Evolutionary conservation across 2,329 filamentous ascomycete genomes (phyloP), one percentile per base, ranked within the genome.

Genomic region (Epichloe bromicola): DNA sequence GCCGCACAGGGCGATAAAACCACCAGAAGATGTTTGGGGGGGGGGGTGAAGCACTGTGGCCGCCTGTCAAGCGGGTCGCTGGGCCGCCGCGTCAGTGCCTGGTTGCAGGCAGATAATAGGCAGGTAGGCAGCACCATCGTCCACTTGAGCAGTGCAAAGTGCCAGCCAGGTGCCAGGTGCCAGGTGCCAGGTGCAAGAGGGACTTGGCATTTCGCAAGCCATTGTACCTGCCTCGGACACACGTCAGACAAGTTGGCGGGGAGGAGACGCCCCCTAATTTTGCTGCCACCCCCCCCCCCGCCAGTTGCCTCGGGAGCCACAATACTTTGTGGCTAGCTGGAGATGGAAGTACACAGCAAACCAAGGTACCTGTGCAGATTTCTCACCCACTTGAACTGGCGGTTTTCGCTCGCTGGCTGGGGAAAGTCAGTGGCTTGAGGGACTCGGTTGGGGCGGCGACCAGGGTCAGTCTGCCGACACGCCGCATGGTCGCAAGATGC

Each of bases 391-490:
- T 23, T 17, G 14, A n/a, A 20, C 40, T 11, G n/a, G 40, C 40
- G n/a, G n/a, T 20, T 40, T 34, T 39, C 19, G 19, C 19, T 53
- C 34, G 17, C 43, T 39, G 48, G 44, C 38, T 36, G 48, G 37
- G 48, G 51, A 11, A 34, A 39, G 48, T 46, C 48, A 40, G 48
- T 53, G 48, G 51, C 51, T 53, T 51, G 49, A 41, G 49, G 48
- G 48, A 43, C 26, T 48, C 34, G 52, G 45, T 49, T 51, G 45
- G 49, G 52, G 49, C 52, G 45, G 49, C 19, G 36, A 49, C 40
- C 23, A 47, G 49, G 46, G 49, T 15, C 44, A 20, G 19, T 51
- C 20, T 51, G 52, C 52, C 49, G 49, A 49, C 36, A 37, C 49
- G 39, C 52, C 50, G 26, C 50, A 42, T 47, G n/a, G 37, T 44